phyloP scores from a whole-genome alignment of 1,284 basidiomycete species.

The Boletus albobrunnescens region DNA sequence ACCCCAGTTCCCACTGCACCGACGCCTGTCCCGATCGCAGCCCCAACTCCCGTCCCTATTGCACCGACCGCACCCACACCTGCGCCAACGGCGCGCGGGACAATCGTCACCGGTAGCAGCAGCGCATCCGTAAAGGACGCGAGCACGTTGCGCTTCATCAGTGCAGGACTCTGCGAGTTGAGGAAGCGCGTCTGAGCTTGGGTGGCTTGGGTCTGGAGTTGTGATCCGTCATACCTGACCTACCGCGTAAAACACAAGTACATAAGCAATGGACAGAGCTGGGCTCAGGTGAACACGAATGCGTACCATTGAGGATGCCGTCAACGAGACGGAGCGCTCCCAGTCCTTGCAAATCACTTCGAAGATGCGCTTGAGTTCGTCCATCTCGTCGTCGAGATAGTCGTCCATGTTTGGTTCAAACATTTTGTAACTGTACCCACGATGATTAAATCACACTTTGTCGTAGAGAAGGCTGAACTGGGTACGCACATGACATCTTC shows the following conservation, averaged over 20 bases:
- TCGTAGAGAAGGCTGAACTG: background rate
- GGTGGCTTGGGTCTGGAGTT: slow-evolving; percentile 19
- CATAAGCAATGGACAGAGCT: background rate
- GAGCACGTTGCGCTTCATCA: slow-evolving; percentile 89
- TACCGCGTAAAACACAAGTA: background rate
- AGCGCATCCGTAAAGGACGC: slow-evolving; percentile 89
- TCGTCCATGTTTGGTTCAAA: slow-evolving; percentile 96
- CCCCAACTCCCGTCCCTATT: slow-evolving; percentile 49
- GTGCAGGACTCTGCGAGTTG: slow-evolving; percentile 82
- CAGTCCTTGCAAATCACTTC: slow-evolving; percentile 76
- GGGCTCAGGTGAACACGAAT: background rate
- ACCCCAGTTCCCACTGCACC: slow-evolving; percentile 68
- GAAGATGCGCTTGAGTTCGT: slow-evolving; percentile 73
- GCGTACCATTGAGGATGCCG: slow-evolving; percentile 14
- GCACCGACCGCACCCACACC: slow-evolving; percentile 59
- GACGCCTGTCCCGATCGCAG: slow-evolving; percentile 65
- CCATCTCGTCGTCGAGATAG: slow-evolving; percentile 91
- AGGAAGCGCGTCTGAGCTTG: slow-evolving; percentile 67
- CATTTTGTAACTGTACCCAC: slow-evolving; percentile 69
- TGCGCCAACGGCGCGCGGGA: slow-evolving; percentile 79
- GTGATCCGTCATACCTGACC: slow-evolving; percentile 8
- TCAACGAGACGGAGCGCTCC: slow-evolving; percentile 58
- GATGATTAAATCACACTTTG: background rate
- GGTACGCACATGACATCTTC: slow-evolving; percentile 77
- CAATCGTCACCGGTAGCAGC: slow-evolving; percentile 91